These are phyloP conservation scores for Thraustochytrium striatum DNA, from an alignment of 352 stramenopile species.

Conservation along the genomic window DNA sequence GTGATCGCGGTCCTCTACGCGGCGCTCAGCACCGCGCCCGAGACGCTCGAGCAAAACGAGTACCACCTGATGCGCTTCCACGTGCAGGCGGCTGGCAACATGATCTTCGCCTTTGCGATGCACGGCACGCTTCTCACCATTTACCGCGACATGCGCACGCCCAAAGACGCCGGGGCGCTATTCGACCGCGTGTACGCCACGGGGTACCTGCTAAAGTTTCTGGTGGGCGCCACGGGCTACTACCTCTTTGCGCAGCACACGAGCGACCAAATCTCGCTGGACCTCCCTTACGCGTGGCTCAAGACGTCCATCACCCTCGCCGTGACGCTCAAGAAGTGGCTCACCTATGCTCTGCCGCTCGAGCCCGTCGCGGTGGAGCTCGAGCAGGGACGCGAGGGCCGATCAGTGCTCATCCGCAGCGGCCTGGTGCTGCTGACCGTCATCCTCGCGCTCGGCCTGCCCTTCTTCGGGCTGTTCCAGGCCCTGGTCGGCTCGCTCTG, in stretches of 20 bases:
- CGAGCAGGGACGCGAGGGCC: background rate
- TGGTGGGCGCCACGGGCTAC: slow-evolving; percentile 43
- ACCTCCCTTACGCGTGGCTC: slow-evolving; percentile 24
- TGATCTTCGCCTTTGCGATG: slow-evolving; percentile 49
- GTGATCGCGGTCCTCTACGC: slow-evolving; percentile 43
- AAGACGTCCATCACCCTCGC: slow-evolving; percentile 44
- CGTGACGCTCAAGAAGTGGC: slow-evolving; percentile 48
- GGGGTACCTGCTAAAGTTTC: slow-evolving; percentile 46
- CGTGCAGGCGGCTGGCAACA: slow-evolving; percentile 38
- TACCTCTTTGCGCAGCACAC: slow-evolving; percentile 49
- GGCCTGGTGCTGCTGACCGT: slow-evolving; percentile 31
- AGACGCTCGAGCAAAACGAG: slow-evolving; percentile 42
- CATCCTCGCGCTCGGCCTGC: slow-evolving; percentile 39
- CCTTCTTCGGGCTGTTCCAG: slow-evolving; percentile 50
- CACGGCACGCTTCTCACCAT: slow-evolving; percentile 47
- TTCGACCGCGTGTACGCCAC: slow-evolving; percentile 48
- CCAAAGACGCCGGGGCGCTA: slow-evolving; percentile 33
- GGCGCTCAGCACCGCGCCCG: slow-evolving; percentile 27
- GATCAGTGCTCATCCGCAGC: slow-evolving; percentile 18
- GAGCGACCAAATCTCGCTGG: slow-evolving; percentile 46
- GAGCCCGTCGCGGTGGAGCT: slow-evolving; percentile 44
- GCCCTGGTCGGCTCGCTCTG: slow-evolving; percentile 45
- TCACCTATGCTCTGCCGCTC: slow-evolving; percentile 45
- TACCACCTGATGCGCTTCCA: slow-evolving; percentile 24
- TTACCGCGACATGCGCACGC: slow-evolving; percentile 44